phyloP scores from a whole-genome alignment of 805 yeast genomes.

The Tetrapisispora phaffii region DNA sequence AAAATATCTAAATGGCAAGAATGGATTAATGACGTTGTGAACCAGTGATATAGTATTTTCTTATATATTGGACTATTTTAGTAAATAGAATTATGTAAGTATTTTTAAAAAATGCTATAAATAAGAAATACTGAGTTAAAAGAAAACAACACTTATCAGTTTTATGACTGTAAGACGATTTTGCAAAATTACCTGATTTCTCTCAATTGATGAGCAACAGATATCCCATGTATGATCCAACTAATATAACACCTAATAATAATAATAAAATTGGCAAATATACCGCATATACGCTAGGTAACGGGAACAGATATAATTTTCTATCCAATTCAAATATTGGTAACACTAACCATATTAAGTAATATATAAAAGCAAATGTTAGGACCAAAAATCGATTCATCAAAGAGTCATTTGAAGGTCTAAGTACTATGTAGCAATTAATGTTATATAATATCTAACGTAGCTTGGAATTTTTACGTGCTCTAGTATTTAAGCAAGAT shows the following conservation, averaged over 20 bases:
- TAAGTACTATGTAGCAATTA: background rate
- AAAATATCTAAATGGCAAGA: slow-evolving; percentile 53
- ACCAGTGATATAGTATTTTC: background rate
- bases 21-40: slow-evolving; percentile 58
- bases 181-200: no score
- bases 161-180: no score
- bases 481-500: no score
- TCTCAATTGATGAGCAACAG: slow-evolving; percentile 9
- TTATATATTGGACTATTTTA: background rate
- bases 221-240: slow-evolving; percentile 23
- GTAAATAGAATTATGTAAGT: background rate
- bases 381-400: slow-evolving; percentile 22
- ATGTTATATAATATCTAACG: no score
- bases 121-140: background rate
- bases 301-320: slow-evolving; percentile 17
- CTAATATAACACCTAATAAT: slow-evolving; percentile 18
- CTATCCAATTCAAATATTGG: slow-evolving; percentile 25
- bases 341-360: slow-evolving; percentile 23
- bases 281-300: slow-evolving; percentile 25
- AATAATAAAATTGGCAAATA: slow-evolving; percentile 24
- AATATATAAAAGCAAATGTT: slow-evolving; percentile 17
- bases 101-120: background rate
- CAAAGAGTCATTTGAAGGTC: background rate
- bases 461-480: no score
- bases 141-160: no score